A percentile compares a stretch with the other conserved stretches of the same genome.
These are phyloP conservation scores for Orbilia oligospora DNA, from an alignment of 2,329 filamentous ascomycete species.

Conservation along the genomic window DNA sequence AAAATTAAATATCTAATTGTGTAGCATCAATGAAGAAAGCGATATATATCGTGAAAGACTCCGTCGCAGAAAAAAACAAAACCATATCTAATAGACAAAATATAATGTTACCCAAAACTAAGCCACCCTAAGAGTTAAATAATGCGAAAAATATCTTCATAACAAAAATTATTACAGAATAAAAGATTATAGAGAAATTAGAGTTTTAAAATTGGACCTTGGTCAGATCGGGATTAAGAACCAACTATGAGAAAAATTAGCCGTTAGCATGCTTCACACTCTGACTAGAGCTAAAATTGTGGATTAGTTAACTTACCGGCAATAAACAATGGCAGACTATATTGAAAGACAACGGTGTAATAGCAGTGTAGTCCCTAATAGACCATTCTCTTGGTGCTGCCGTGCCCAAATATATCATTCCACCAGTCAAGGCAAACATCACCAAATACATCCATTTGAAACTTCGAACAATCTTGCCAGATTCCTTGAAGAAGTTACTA, in stretches of 20 bases:
- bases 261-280: neutral
- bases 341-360: conserved; percentile 73
- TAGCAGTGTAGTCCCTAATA: conserved; percentile 73
- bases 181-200: neutral
- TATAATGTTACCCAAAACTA: neutral
- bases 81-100: neutral
- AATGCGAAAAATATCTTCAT: neutral
- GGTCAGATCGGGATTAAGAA: conserved; percentile 47
- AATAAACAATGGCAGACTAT: conserved; percentile 73
- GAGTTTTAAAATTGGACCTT: conserved; percentile 37
- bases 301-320: conserved; percentile 68
- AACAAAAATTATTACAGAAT: neutral
- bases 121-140: neutral
- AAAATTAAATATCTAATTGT: too few relatives aligned
- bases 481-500: conserved; percentile 47
- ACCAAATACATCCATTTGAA: conserved; percentile 62
- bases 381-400: conserved; percentile 70
- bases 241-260: conserved; percentile 22
- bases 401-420: conserved; percentile 64
- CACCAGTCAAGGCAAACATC: conserved; percentile 62
- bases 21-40: too few relatives aligned
- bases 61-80: too few relatives aligned
- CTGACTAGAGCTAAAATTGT: neutral
- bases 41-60: too few relatives aligned
- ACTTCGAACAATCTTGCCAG: conserved; percentile 31